Evolutionary conservation across 768 basidiomycete genomes (phyloP).

Genomic region (Russula sp.): DNA sequence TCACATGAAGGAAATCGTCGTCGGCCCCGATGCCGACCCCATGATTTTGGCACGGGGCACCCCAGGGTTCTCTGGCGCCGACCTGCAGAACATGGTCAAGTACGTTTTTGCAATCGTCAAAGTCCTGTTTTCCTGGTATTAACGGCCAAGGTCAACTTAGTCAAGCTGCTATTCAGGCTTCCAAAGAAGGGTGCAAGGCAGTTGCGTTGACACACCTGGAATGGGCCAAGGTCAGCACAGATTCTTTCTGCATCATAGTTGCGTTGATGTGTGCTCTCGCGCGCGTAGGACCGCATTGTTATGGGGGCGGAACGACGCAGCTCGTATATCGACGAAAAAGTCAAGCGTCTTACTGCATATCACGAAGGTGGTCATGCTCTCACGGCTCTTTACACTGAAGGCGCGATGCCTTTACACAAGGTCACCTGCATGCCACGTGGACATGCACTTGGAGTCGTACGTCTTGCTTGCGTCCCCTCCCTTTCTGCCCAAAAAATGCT

Average conservation of each 20-base stretch:
- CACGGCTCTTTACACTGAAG: constrained; percentile 90
- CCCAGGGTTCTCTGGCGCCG: constrained; percentile 94
- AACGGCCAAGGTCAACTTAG: constrained; percentile 30
- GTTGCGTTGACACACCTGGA: constrained; percentile 85
- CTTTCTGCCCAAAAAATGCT: neutral
- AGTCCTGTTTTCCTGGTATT: neutral
- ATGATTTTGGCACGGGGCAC: constrained; percentile 90
- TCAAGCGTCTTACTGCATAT: constrained; percentile 88
- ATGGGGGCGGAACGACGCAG: constrained; percentile 97
- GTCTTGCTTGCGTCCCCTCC: constrained; percentile 28
- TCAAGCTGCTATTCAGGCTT: constrained; percentile 92
- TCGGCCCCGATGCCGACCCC: constrained; percentile 70
- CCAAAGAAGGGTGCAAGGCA: constrained; percentile 68
- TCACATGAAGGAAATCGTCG: constrained; percentile 78
- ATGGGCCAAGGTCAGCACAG: constrained; percentile 82
- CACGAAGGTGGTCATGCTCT: constrained; percentile 97
- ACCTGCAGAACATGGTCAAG: constrained; percentile 97
- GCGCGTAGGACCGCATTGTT: constrained; percentile 73
- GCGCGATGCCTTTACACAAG: constrained; percentile 95
- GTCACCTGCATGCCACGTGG: constrained; percentile 97
- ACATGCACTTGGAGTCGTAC: constrained; percentile 81
- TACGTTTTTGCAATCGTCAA: constrained; percentile 35
- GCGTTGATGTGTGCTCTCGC: neutral
- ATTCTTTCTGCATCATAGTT: neutral
- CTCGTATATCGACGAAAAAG: constrained; percentile 80